Evolutionary conservation across 805 yeast species (phyloP).

Genomic region (Sugiyamaella boreocaroliniensis): DNA sequence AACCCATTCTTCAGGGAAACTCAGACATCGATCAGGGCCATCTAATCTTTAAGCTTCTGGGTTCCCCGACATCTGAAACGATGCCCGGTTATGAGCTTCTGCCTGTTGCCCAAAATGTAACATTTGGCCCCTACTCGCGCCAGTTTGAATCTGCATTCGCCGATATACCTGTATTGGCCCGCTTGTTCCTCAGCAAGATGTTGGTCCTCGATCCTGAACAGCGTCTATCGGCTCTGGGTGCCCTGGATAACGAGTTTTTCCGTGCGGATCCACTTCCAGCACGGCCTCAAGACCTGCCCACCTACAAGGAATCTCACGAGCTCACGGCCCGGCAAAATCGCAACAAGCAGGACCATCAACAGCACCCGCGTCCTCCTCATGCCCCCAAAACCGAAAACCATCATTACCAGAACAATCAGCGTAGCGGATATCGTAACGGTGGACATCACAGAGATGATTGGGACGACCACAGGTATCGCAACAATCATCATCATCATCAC

Average conservation of each 20-base stretch:
- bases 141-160: slow-evolving; percentile 38
- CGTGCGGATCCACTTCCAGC: slow-evolving; percentile 59
- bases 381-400: slow-evolving; percentile 10
- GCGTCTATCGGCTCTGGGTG: slow-evolving; percentile 74
- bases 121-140: slow-evolving; percentile 23
- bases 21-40: slow-evolving; percentile 86
- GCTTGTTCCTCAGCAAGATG: slow-evolving; percentile 48
- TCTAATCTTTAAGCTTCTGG: slow-evolving; percentile 70
- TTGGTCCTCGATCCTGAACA: slow-evolving; percentile 62
- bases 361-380: slow-evolving; percentile 12
- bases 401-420: slow-evolving; percentile 4
- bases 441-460: neutral
- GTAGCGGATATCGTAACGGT: neutral
- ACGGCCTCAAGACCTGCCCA: slow-evolving; percentile 48
- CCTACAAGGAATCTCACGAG: slow-evolving; percentile 84
- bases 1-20: slow-evolving; percentile 79
- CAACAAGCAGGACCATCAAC: slow-evolving; percentile 3
- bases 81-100: slow-evolving; percentile 58
- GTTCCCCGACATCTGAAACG: slow-evolving; percentile 57
- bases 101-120: slow-evolving; percentile 36
- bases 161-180: slow-evolving; percentile 24
- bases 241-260: slow-evolving; percentile 66
- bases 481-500: slow-evolving; percentile 2
- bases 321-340: slow-evolving; percentile 42
- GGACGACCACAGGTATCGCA: neutral